These are phyloP conservation scores for Dioszegia crocea DNA, from an alignment of 768 basidiomycete species.

Conservation along the genomic window DNA sequence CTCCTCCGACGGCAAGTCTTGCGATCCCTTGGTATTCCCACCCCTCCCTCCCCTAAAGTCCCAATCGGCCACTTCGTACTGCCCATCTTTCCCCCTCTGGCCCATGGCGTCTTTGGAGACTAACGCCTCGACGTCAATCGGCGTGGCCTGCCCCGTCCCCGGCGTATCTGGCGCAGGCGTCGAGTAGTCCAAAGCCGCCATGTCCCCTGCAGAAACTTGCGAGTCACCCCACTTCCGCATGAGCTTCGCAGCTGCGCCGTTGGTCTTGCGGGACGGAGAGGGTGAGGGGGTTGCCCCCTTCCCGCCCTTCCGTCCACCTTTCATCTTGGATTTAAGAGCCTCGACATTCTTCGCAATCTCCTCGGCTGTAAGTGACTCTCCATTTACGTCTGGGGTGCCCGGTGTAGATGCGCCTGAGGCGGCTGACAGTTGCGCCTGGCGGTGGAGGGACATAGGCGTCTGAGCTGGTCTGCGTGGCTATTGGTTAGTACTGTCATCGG, in stretches of 20 bases:
- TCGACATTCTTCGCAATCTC: conserved; percentile 89
- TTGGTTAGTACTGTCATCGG: not conserved
- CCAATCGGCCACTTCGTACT: conserved; percentile 78
- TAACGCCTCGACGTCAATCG: conserved; percentile 50
- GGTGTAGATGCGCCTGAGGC: conserved; percentile 33
- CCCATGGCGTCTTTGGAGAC: conserved; percentile 59
- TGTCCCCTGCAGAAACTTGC: conserved; percentile 72
- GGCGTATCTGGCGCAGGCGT: conserved; percentile 46
- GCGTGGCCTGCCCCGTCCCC: not conserved
- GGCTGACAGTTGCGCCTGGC: conserved; percentile 36
- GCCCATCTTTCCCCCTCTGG: conserved; percentile 63
- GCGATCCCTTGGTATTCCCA: conserved; percentile 44
- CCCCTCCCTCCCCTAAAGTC: conserved; percentile 60
- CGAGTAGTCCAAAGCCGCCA: conserved; percentile 83
- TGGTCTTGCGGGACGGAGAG: conserved; percentile 30
- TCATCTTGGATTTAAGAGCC: conserved; percentile 77
- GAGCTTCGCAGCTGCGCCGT: conserved; percentile 56
- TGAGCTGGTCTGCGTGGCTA: conserved; percentile 6
- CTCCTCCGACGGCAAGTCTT: conserved; percentile 43
- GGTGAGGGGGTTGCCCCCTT: conserved; percentile 24
- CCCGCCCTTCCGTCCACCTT: conserved; percentile 56
- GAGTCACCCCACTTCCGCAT: conserved; percentile 92
- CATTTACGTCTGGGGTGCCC: conserved; percentile 21
- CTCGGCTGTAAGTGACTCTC: conserved; percentile 57
- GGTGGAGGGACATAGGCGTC: conserved; percentile 27